Conservation (phyloP, 495 filamentous ascomycete genomes). For the Podospora bellae-mahoneyi region DNA sequence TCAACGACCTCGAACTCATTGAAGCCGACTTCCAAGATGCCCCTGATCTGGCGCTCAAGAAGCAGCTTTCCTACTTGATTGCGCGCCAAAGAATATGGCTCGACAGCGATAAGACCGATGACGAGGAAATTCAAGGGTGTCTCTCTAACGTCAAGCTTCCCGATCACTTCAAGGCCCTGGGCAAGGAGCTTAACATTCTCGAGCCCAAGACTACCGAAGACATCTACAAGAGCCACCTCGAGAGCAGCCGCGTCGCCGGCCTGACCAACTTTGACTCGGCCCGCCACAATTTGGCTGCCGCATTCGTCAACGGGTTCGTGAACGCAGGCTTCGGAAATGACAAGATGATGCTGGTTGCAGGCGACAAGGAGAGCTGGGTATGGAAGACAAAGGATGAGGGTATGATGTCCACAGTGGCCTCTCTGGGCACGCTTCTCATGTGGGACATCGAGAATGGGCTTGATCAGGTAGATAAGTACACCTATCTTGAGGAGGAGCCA, state of each 20-base stretch:
- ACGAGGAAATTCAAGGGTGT: constrained; percentile 75
- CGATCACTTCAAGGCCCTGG: constrained; percentile 89
- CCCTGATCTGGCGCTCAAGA: constrained; percentile 75
- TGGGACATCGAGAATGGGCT: constrained; percentile 89
- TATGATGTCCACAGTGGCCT: constrained; percentile 94
- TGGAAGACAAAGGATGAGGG: constrained; percentile 99
- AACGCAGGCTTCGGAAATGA: constrained; percentile 95
- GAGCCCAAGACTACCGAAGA: constrained; percentile 97
- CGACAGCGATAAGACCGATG: constrained; percentile 56
- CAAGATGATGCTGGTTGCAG: constrained; percentile 89
- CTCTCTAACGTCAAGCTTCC: constrained; percentile 83
- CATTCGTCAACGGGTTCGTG: constrained; percentile 93
- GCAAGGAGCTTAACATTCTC: constrained; percentile 93
- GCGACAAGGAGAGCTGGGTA: constrained; percentile 86
- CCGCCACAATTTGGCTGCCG: constrained; percentile 90
- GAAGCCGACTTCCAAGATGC: constrained; percentile 73
- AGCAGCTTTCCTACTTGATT: constrained; percentile 92
- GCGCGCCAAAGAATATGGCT: constrained; percentile 88
- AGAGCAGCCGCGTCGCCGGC: constrained; percentile 86
- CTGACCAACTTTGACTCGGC: constrained; percentile 94
- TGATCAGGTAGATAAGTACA: constrained; percentile 90
- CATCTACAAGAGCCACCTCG: constrained; percentile 98
- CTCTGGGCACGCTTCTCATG: constrained; percentile 80
- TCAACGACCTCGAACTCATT: constrained; percentile 83
- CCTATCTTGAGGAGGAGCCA: constrained; percentile 73